Conservation (phyloP, 371 early-diverging fungal genomes). For the Coemansia sp. region DNA sequence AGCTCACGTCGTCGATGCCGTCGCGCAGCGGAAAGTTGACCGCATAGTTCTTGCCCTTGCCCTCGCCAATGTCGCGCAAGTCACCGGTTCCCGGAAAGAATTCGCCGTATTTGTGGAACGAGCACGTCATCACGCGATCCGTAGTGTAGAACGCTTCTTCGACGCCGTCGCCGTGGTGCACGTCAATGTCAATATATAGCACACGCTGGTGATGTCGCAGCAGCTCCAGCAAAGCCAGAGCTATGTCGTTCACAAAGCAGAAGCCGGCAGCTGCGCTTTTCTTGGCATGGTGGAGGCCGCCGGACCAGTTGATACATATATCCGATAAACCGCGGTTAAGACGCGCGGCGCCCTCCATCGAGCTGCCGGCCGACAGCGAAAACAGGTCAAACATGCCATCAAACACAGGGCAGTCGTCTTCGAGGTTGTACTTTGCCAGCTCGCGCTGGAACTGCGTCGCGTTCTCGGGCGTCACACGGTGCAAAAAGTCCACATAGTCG, state of each 20-base stretch:
- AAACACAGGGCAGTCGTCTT: slow-evolving; percentile 99
- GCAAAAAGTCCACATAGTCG: slow-evolving; percentile 99
- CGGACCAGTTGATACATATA: slow-evolving; percentile 99
- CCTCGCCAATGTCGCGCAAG: slow-evolving; percentile 85
- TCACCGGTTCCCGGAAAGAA: slow-evolving; percentile 99
- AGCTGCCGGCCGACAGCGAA: slow-evolving; percentile 91
- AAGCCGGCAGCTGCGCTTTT: slow-evolving; percentile 97
- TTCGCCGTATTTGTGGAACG: slow-evolving; percentile 99
- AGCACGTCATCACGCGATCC: slow-evolving; percentile 98
- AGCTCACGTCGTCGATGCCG: slow-evolving; percentile 97
- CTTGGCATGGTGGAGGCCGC: slow-evolving; percentile 99
- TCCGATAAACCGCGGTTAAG: slow-evolving; percentile 90
- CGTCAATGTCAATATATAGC: slow-evolving; percentile 99
- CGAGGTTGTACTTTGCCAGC: slow-evolving; percentile 55
- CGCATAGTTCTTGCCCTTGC: slow-evolving; percentile 89
- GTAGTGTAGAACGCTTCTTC: slow-evolving; percentile 99
- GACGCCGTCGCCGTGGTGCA: slow-evolving; percentile 99
- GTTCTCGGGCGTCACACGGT: slow-evolving; percentile 88
- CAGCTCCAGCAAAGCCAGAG: slow-evolving; percentile 96
- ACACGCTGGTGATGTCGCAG: slow-evolving; percentile 92
- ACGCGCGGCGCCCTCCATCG: slow-evolving; percentile 93
- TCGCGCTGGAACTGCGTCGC: slow-evolving; percentile 52
- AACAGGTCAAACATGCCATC: slow-evolving; percentile 97
- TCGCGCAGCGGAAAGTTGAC: slow-evolving; percentile 98
- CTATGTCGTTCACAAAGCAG: slow-evolving; percentile 99